Evolutionary conservation across 768 basidiomycete species (phyloP), one percentile per base, ranked within the genome.

Genomic region (Boletus vinaceobasis): DNA sequence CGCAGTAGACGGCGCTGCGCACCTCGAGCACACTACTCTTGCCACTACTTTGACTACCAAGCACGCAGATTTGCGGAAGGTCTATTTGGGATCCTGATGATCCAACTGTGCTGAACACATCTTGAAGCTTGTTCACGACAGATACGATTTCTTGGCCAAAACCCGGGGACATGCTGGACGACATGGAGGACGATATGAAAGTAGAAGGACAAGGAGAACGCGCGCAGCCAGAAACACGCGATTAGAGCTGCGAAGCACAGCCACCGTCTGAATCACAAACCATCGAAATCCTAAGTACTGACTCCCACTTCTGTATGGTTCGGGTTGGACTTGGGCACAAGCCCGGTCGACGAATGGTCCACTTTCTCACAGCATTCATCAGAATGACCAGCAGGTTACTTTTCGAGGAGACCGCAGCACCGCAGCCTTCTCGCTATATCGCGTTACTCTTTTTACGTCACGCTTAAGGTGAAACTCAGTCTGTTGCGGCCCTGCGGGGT

Each of bases 21-120:
- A 90, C 90, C 86, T 93, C 91, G 39, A 93, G 80, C 48, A 93
- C 91, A 74, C 88, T 90, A 79, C 91, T 93, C 79, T 93, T 93
- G 54, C 91, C 91, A 64, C 90, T 92, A 75, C 91, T 93, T 71
- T 93, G 91, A 74, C 89, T 90, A 32, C 91, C 91, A 17, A 93
- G 79, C 46, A 93, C 91, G 64, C 91, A 93, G 70, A 93, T 93
- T 77, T 93, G 91, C 14, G 91, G 91, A 53, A 93, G 77, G 82
- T 93, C 91, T 80, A 93, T 89, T 72, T 83, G 80, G 35, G 86
- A 77, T 50, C 85, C 84, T 46, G 82, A 85, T 23, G 87, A 82
- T 64, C 91, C 91, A 58, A 93, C 87, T 17, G 91, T 85, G 36
- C 84, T 80, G 72, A 93, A 93, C 60, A 92, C 91, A 77, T 93